Evolutionary conservation across 192 early-diverging fungal species (phyloP), one percentile per base, ranked within the genome.

Genomic region (Coemansia asiatica): DNA sequence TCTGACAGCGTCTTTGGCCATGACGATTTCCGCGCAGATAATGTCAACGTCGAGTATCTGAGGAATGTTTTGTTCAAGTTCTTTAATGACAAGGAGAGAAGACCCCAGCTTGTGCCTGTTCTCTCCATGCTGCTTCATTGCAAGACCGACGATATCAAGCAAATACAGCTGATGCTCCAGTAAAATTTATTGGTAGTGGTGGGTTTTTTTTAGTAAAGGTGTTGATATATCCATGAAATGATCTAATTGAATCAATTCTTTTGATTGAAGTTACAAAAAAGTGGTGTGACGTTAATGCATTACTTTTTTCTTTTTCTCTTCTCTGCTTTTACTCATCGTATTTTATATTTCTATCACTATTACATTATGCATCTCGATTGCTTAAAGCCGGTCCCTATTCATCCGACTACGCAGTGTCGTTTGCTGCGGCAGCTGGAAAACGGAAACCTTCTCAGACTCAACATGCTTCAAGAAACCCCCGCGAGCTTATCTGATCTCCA

Each of bases 91-190:
- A 78, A 75, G 62, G 73, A 79, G 12, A 77, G 76, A n/a, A 67
- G 82, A n/a, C 18, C 64, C 19, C 90, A 91, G 62, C 76, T 91
- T 65, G 68, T 91, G 9, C 85, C 83, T 1, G 90, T 88, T 1
- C 66, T 91, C 21, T 85, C 80, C 5, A 87, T 84, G 71, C 66
- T 91, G 29, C 70, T 91, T 1, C 76, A 83, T 40, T 87, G 87
- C 71, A 81, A 83, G 28, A 75, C 84, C 2, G 88, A 91, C 2
- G 90, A 91, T 31, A 66, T 86, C 33, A 82, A 75, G 67, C 70
- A 83, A 4, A 70, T 83, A 31, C 81, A 83, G 63, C 55, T 72
- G 0, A n/a, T 72, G 55, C 63, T 75, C 16, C 66, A 71, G 26
- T 74, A 68, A 36, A 13, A 4, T 21, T 22, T 9, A 16, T 21